Conservation (phyloP, 2,329 filamentous ascomycete genomes). For the Trichoderma gracile region DNA sequence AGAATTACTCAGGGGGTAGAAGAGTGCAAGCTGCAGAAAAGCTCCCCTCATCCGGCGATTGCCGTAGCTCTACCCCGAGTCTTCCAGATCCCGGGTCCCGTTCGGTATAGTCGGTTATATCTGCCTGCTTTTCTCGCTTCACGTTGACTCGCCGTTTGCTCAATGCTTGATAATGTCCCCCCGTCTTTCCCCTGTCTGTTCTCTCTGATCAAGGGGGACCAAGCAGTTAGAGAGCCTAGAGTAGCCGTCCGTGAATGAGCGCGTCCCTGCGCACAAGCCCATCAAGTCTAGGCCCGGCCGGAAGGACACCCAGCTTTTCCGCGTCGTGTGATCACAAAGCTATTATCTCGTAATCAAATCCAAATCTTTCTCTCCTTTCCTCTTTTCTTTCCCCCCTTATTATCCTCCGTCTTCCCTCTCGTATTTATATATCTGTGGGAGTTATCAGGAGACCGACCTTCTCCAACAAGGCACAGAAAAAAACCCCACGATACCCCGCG, state of each 20-base stretch:
- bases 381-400: conserved; percentile 10
- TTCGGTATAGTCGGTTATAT: conserved; percentile 26
- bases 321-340: conserved; percentile 21
- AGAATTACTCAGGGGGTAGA: too few species aligned
- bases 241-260: conserved; percentile 17
- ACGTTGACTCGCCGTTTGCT: too few species aligned
- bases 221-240: conserved; percentile 25
- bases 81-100: neutral
- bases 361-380: conserved; percentile 22
- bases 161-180: too few species aligned
- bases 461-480: neutral
- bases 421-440: conserved; percentile 6
- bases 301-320: conserved; percentile 9
- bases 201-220: too few species aligned
- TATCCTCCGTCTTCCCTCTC: neutral
- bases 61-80: neutral
- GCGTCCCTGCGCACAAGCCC: neutral
- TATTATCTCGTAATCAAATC: conserved; percentile 15
- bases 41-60: conserved; percentile 24
- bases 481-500: conserved; percentile 25
- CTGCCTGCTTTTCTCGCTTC: too few species aligned
- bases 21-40: too few species aligned
- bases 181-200: too few species aligned
- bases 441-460: neutral
- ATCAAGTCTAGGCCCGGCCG: conserved; percentile 10